Conservation (phyloP, 306 rosid genomes). For the Amphicarpaea edgeworthii region DNA sequence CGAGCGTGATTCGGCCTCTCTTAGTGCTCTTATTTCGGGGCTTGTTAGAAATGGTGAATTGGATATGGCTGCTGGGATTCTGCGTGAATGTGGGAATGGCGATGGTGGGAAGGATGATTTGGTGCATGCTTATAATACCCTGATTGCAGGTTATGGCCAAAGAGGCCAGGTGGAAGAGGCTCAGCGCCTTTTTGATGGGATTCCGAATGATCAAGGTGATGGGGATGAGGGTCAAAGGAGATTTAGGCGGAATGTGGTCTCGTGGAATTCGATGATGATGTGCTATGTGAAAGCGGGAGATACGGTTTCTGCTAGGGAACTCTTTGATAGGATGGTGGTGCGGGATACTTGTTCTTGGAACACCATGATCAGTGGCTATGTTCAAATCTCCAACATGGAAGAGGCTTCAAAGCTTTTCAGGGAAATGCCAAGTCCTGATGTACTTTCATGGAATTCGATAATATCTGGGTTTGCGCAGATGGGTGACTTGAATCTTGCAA, state of each 20-base stretch:
- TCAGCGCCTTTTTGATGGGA: constrained; percentile 50
- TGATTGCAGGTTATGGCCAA: constrained; percentile 60
- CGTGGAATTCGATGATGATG: constrained; percentile 68
- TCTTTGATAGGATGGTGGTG: constrained; percentile 55
- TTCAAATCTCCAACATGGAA: constrained; percentile 55
- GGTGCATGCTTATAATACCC: constrained; percentile 55
- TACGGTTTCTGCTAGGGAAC: constrained; percentile 53
- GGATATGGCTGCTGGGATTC: constrained; percentile 48
- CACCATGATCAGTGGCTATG: constrained; percentile 58
- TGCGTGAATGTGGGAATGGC: constrained; percentile 43
- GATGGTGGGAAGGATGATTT: constrained; percentile 46
- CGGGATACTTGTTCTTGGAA: constrained; percentile 60
- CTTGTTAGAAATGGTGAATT: constrained; percentile 54
- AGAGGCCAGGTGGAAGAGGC: constrained; percentile 59
- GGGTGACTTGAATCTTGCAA: constrained; percentile 48
- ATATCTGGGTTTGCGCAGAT: constrained; percentile 56
- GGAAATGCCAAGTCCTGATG: constrained; percentile 55
- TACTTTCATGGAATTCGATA: constrained; percentile 57
- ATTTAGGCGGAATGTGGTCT: constrained; percentile 53
- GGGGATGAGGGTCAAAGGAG: constrained; percentile 32
- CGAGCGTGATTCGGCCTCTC: constrained; percentile 51
- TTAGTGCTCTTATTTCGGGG: constrained; percentile 53
- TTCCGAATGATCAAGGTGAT: constrained; percentile 39
- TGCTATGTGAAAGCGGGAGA: constrained; percentile 58
- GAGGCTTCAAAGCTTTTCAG: constrained; percentile 56